Evolutionary conservation across 306 rosid species (phyloP), one percentile per base, ranked within the genome.

Genomic region (Senna tora): DNA sequence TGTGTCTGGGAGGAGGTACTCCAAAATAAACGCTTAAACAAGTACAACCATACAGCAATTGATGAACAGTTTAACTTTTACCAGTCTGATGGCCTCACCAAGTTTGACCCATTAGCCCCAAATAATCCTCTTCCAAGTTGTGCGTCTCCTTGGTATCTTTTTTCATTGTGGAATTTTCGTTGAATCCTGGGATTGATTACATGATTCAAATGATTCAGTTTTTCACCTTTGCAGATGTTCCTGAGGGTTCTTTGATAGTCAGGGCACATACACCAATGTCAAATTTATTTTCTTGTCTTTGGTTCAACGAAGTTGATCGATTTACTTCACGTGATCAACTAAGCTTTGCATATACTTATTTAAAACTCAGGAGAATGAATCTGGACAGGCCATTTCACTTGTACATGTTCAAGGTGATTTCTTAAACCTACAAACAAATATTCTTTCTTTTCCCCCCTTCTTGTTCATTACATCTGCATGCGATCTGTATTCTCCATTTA

Each of bases 251-350:
- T 73, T 88, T 93, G 14, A 93, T 93, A 50, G 81, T 93, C 74
- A 90, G 98, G 73, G 97, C 98, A 14, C 98, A 93, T 79, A 88
- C 98, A 21, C 96, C 98, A 25, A 81, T 88, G 88, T 90, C 98
- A 51, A 93, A 93, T 82, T 82, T 93, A 54, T 93, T 93, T 86
- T 88, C 98, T 15, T 93, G 98, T 81, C 97, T 93, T 76, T 93
- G 98, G 98, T 93, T 90, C 80, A 93, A 93, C 50, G 98, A 93
- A 81, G 98, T 93, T 72, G 87, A 93, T 72, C 86, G 98, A 32
- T 93, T 93, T 80, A 93, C 98, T 46, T 93, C 98, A 9, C 98
- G 98, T 17, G 98, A 93, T 84, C 98, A 93, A 83, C 84, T 93
- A 71, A 93, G 98, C 88, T 93, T 93, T 80, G 98, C 92, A 39